A percentile compares a stretch with the other conserved stretches of the same genome.
Conservation (phyloP, 192 early-diverging fungal genomes). For the Anaeromyces robustus region DNA sequence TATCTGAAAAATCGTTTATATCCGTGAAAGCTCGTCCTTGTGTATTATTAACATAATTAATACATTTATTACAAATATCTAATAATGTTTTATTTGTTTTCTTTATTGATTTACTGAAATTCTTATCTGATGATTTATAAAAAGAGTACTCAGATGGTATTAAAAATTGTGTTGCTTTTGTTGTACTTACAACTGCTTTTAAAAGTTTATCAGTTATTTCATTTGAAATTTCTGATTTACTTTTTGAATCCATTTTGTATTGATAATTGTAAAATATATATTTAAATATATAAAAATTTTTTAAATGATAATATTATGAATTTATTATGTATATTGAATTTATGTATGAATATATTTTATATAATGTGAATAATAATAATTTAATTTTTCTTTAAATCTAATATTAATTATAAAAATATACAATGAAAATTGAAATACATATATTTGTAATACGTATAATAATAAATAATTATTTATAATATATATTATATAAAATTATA, state of each 20-base stretch:
- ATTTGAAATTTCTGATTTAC: neutral
- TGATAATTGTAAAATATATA: no score
- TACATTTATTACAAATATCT: neutral
- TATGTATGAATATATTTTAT: no score
- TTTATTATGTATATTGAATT: no score
- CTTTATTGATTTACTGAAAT: neutral
- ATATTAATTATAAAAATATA: no score
- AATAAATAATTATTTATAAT: no score
- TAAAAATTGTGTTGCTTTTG: neutral
- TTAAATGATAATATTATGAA: no score
- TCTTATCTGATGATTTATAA: neutral
- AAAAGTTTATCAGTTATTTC: neutral
- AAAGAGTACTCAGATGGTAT: neutral
- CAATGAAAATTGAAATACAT: no score
- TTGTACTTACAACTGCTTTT: neutral
- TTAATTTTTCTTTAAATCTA: no score
- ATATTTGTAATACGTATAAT: no score
- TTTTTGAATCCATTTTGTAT: neutral
- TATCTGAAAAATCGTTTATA: constrained; percentile 47
- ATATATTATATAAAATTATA: no score
- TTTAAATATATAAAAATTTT: no score
- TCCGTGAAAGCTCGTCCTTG: constrained; percentile 9
- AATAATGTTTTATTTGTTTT: neutral
- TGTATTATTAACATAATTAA: neutral
- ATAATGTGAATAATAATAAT: no score